These are phyloP conservation scores for Lycium ferocissimum DNA, from an alignment of 257 asterid genomes.

Conservation along the genomic window DNA sequence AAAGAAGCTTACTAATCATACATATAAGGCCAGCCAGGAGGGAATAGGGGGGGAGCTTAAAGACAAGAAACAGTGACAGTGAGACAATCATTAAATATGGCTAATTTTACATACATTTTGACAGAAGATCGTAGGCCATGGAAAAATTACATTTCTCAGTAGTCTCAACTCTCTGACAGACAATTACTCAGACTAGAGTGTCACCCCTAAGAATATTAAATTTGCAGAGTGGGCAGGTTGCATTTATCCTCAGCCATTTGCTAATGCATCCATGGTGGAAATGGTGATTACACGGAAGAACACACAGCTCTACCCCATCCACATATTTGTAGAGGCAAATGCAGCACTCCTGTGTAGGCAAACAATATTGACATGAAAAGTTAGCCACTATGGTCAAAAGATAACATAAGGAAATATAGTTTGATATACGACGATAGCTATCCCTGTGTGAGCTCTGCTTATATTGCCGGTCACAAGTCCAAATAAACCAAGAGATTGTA, in stretches of 20 bases:
- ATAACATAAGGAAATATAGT: not conserved
- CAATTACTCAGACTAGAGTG: constrained; percentile 49
- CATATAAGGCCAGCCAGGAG: not conserved
- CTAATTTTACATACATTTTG: constrained; percentile 46
- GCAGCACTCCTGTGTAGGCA: constrained; percentile 80
- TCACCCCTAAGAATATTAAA: constrained; percentile 70
- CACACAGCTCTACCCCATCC: constrained; percentile 79
- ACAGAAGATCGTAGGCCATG: constrained; percentile 19
- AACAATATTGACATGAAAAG: not conserved
- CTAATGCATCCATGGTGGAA: constrained; percentile 80
- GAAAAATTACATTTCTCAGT: not conserved
- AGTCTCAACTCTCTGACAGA: not conserved
- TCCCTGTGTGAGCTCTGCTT: not conserved
- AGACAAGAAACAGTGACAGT: not conserved
- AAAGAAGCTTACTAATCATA: not conserved
- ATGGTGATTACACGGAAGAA: constrained; percentile 92
- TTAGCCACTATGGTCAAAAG: not conserved
- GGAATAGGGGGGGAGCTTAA: not conserved
- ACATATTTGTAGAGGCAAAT: constrained; percentile 78
- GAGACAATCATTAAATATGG: not conserved
- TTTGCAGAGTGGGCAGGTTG: constrained; percentile 95
- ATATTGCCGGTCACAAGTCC: not conserved
- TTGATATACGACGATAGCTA: not conserved
- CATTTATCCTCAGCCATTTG: constrained; percentile 87
- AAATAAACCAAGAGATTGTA: not conserved